A percentile compares a stretch with the other conserved stretches of the same genome.
phyloP scores from a whole-genome alignment of 208 protist species.

The Trypanosoma congolense region DNA sequence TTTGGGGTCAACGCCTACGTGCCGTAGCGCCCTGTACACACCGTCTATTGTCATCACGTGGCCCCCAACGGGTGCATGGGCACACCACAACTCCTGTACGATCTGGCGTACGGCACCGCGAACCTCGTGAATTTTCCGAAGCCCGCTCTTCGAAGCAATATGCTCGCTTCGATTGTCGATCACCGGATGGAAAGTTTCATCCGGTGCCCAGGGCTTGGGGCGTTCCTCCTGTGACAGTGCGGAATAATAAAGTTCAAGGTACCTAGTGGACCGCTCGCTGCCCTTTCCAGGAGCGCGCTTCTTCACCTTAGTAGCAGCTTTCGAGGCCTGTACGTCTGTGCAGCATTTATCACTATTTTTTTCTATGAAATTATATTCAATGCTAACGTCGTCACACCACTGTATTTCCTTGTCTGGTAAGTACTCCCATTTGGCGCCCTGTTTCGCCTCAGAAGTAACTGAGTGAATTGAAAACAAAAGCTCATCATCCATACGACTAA shows the following conservation, averaged over 20 bases:
- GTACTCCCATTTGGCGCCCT: background rate
- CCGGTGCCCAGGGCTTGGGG: background rate
- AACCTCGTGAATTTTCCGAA: conserved; percentile 2
- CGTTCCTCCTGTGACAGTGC: too few relatives aligned
- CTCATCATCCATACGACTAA: conserved; percentile 2
- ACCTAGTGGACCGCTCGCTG: too few relatives aligned
- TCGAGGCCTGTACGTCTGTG: too few relatives aligned
- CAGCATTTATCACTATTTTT: too few relatives aligned
- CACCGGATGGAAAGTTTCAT: conserved; percentile 17
- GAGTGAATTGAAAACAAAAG: background rate
- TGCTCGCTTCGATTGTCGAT: conserved; percentile 16
- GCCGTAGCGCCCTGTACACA: conserved; percentile 22
- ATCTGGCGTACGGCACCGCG: conserved; percentile 15
- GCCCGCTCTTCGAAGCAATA: background rate
- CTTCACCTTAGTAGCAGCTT: too few relatives aligned
- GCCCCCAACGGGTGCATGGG: conserved; percentile 17
- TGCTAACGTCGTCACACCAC: background rate
- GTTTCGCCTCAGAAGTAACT: background rate
- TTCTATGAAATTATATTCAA: conserved; percentile 2
- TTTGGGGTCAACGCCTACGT: conserved; percentile 6
- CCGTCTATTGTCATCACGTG: conserved; percentile 23
- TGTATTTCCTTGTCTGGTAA: background rate
- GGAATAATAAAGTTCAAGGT: too few relatives aligned
- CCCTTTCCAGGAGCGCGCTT: too few relatives aligned
- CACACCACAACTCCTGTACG: conserved; percentile 13